A percentile compares a stretch with the other conserved stretches of the same genome.
Conservation (phyloP, 345 rosid genomes). For the Aurinia saxatilis region DNA sequence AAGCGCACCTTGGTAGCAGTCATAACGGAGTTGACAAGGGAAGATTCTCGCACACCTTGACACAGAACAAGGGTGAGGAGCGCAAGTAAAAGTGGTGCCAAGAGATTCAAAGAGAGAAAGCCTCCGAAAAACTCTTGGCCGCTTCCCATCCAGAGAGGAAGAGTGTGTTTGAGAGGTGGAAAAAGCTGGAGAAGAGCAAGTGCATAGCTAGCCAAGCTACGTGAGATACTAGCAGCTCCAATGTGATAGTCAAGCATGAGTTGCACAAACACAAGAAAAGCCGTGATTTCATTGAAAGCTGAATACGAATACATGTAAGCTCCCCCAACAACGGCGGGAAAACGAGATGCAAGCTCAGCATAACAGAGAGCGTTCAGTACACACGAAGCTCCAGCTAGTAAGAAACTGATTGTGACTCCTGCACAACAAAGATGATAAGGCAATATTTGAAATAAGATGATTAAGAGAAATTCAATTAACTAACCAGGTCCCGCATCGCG, state of each 20-base stretch:
- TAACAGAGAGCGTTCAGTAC: slow-evolving; percentile 91
- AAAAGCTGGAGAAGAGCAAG: slow-evolving; percentile 64
- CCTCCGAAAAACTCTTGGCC: slow-evolving; percentile 85
- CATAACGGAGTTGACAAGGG: slow-evolving; percentile 67
- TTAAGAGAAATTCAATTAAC: too few relatives aligned
- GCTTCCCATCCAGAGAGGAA: slow-evolving; percentile 83
- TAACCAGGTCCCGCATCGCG: slow-evolving; percentile 93
- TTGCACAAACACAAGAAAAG: slow-evolving; percentile 88
- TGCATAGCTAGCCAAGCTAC: slow-evolving; percentile 83
- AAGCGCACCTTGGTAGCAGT: slow-evolving; percentile 60
- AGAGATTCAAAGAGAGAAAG: slow-evolving; percentile 61
- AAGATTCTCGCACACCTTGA: slow-evolving; percentile 80
- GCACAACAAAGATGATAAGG: slow-evolving; percentile 8
- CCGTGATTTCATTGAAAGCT: slow-evolving; percentile 88
- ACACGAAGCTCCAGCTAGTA: slow-evolving; percentile 84
- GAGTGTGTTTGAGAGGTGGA: slow-evolving; percentile 47
- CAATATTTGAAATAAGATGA: neutral
- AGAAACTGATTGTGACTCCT: slow-evolving; percentile 87
- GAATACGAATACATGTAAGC: slow-evolving; percentile 79
- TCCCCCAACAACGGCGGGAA: slow-evolving; percentile 97
- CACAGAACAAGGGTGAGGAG: slow-evolving; percentile 69
- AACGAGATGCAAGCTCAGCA: slow-evolving; percentile 81
- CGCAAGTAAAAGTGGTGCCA: slow-evolving; percentile 69
- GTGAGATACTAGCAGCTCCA: slow-evolving; percentile 94
- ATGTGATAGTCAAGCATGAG: slow-evolving; percentile 93